Evolutionary conservation across 495 filamentous ascomycete species (phyloP).

Genomic region (Penicillium macrosclerotiorum): DNA sequence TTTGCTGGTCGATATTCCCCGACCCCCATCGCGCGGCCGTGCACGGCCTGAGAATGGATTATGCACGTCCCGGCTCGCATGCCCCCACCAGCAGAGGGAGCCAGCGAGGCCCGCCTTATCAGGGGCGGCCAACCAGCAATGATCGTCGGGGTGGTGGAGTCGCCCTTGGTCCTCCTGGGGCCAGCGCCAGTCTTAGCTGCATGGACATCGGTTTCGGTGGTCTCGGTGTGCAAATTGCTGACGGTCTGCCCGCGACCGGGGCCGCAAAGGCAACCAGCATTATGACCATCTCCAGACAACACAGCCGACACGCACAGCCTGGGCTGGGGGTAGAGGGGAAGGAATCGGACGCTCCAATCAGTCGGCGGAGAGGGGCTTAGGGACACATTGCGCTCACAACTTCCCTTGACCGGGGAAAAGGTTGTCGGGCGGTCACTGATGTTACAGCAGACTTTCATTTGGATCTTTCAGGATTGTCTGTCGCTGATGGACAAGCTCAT

Average conservation of each 20-base stretch:
- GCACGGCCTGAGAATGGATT: not conserved
- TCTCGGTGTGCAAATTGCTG: slow-evolving; percentile 4
- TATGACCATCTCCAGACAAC: not conserved
- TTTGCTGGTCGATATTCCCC: slow-evolving; percentile 22
- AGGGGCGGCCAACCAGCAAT: slow-evolving; percentile 15
- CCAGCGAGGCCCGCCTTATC: slow-evolving; percentile 8
- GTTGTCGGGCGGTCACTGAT: not conserved
- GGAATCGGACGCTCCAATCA: not conserved
- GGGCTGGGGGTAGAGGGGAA: too few relatives aligned
- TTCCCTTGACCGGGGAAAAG: too few relatives aligned
- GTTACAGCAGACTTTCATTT: slow-evolving; percentile 9
- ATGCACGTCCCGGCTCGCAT: slow-evolving; percentile 1
- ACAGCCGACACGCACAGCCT: not conserved
- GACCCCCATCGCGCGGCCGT: slow-evolving; percentile 1
- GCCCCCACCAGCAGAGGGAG: not conserved
- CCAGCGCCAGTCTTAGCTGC: slow-evolving; percentile 6
- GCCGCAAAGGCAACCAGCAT: not conserved
- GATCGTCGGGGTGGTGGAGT: slow-evolving; percentile 19
- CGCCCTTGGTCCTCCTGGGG: slow-evolving; percentile 7
- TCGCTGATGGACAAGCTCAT: slow-evolving; percentile 9
- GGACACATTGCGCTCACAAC: too few relatives aligned
- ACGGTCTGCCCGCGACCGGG: not conserved
- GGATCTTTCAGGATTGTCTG: slow-evolving; percentile 10
- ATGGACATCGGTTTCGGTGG: slow-evolving; percentile 3
- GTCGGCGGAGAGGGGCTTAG: too few relatives aligned